These are phyloP conservation scores for Scenedesmus sp. DNA, from an alignment of 163 green algal genomes.

Conservation along the genomic window DNA sequence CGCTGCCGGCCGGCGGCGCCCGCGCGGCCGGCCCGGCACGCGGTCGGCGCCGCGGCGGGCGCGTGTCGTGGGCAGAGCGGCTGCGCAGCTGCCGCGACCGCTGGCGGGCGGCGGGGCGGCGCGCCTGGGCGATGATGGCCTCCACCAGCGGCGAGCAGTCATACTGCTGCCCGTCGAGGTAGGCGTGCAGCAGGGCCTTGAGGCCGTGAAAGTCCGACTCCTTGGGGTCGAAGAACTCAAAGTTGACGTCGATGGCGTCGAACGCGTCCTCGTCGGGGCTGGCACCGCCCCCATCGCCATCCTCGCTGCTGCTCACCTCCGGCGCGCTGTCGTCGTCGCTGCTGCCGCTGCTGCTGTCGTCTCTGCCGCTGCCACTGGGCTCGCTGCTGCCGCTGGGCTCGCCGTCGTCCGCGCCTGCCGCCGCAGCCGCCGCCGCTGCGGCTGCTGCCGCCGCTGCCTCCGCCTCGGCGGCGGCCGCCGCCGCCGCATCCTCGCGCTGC, in stretches of 20 bases:
- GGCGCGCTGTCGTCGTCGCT: slow-evolving; percentile 19
- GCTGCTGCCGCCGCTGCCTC: too few species aligned
- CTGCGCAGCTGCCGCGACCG: too few species aligned
- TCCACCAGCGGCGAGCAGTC: slow-evolving; percentile 77
- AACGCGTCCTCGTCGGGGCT: slow-evolving; percentile 64
- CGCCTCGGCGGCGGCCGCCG: too few species aligned
- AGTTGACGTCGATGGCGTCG: slow-evolving; percentile 81
- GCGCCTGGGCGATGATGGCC: slow-evolving; percentile 77
- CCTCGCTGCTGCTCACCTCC: slow-evolving; percentile 47
- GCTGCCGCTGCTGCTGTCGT: slow-evolving; percentile 9
- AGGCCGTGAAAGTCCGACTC: slow-evolving; percentile 90
- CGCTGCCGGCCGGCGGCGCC: neutral
- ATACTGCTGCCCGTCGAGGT: slow-evolving; percentile 84
- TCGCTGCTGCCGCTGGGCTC: too few species aligned
- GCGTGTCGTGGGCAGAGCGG: too few species aligned
- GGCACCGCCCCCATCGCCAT: slow-evolving; percentile 51
- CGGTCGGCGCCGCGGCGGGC: too few species aligned
- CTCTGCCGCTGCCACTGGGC: too few species aligned
- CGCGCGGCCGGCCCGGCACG: slow-evolving; percentile 15
- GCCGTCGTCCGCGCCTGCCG: too few species aligned
- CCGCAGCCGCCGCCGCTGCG: too few species aligned
- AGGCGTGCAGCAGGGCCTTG: slow-evolving; percentile 79
- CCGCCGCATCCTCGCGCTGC: too few species aligned
- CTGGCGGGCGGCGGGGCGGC: too few species aligned
- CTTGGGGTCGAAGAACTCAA: slow-evolving; percentile 88